Evolutionary conservation across 129 eudicot genomes (phyloP), one percentile per base, ranked within the genome.

Genomic region (Helianthus tuberosus): DNA sequence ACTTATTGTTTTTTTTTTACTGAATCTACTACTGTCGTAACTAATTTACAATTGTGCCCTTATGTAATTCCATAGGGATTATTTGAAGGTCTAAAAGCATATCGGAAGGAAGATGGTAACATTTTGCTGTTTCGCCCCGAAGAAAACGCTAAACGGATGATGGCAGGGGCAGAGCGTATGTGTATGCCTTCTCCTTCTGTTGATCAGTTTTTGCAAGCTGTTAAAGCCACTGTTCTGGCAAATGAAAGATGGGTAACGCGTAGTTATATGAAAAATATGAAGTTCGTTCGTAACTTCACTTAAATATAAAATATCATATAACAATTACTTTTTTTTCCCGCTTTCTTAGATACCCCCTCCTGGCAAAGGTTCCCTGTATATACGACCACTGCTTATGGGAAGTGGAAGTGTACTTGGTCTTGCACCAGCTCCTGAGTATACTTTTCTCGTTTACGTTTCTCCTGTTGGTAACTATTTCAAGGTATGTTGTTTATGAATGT

Each of bases 401-500:
- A 95, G 92, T 69, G 99, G 99, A 72, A 81, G 96, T 59, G 95
- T 91, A 78, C 95, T 95, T 71, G 99, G 97, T 39, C 93, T 95
- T 76, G 99, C 96, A 64, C 99, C 99, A 72, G 96, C 99, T 64
- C 99, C 97, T 6, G 99, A 95, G 81, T 95, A 86, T 75, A 95
- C 99, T 70, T 87, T 95, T 79, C 72, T 95, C 78, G 84, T 95
- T 68, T 95, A 91, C 74, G 97, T 85, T 58, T 87, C 97, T 23
- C 99, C 99, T 48, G 99, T 95, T 3, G 99, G 97, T 57, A 95
- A 95, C 80, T 95, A 95, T 77, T 95, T 91, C 77, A 95, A 95
- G 97, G 99, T 91, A 81, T 68, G 72, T n/a, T n/a, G 36, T 59
- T 73, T 27, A 58, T 47, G 32, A 17, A 32, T 29, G 17, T 32